phyloP scores from a whole-genome alignment of 345 rosid genomes.

The Chamaenerion angustifolium region DNA sequence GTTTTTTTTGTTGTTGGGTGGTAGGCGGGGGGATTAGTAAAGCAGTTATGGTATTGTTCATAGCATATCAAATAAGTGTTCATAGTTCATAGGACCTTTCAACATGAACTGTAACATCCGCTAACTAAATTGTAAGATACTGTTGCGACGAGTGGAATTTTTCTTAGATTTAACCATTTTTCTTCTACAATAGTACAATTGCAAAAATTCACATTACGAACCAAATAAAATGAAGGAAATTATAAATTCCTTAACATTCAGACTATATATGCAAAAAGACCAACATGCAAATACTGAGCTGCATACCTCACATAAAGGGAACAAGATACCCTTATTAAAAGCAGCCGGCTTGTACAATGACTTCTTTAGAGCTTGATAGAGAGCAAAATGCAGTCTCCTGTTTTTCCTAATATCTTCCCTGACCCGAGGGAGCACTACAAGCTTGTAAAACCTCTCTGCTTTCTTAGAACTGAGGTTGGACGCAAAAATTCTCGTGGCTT shows the following conservation, averaged over 20 bases:
- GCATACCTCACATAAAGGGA: conserved; percentile 78
- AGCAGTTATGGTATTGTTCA: background rate
- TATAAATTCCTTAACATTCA: too few relatives aligned
- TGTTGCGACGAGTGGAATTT: too few relatives aligned
- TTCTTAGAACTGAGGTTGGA: conserved; percentile 57
- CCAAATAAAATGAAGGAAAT: too few relatives aligned
- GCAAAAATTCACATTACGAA: too few relatives aligned
- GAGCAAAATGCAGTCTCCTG: conserved; percentile 68
- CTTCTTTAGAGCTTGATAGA: conserved; percentile 73
- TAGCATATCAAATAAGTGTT: too few relatives aligned
- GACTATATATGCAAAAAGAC: too few relatives aligned
- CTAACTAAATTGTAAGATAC: too few relatives aligned
- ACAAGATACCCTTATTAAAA: conserved; percentile 79
- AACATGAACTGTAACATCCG: too few relatives aligned
- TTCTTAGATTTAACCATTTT: too few relatives aligned
- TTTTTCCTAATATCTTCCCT: conserved; percentile 83
- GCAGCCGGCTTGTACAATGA: conserved; percentile 82
- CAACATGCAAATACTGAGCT: too few relatives aligned
- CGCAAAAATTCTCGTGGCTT: conserved; percentile 78
- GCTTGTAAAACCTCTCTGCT: conserved; percentile 61
- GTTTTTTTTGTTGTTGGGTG: background rate
- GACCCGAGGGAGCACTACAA: conserved; percentile 79
- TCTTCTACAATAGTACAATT: too few relatives aligned
- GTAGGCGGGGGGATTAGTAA: conserved; percentile 3
- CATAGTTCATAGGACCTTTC: too few relatives aligned